These are phyloP conservation scores for Umbelopsis vinacea DNA, from an alignment of 192 early-diverging fungal species.

Conservation along the genomic window DNA sequence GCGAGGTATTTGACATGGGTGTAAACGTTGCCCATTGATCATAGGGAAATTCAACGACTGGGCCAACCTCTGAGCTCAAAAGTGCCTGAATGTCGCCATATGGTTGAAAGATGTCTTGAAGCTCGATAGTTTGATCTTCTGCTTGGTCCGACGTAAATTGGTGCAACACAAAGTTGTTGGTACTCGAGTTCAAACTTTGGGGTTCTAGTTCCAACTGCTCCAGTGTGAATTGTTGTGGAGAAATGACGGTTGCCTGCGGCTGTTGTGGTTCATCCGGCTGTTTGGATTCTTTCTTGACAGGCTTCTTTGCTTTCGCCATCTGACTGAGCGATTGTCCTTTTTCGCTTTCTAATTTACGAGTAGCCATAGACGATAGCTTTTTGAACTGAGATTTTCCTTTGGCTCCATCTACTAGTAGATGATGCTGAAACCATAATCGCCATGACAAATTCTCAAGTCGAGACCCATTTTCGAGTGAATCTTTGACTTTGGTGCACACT, in stretches of 20 bases:
- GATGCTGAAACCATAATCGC: conserved; percentile 83
- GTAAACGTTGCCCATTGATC: conserved; percentile 13
- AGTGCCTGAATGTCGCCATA: conserved; percentile 36
- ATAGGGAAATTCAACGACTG: conserved; percentile 9
- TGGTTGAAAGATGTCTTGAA: conserved; percentile 41
- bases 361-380: conserved; percentile 59
- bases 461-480: conserved; percentile 78
- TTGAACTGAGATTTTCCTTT: conserved; percentile 42
- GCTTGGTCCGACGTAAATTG: conserved; percentile 53
- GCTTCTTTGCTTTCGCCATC: conserved; percentile 13
- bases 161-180: conserved; percentile 40
- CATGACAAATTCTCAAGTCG: conserved; percentile 85
- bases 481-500: conserved; percentile 83
- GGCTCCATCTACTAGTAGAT: conserved; percentile 53
- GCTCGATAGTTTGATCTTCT: conserved; percentile 35
- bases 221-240: conserved; percentile 6
- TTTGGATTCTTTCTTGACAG: not conserved
- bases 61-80: conserved; percentile 24
- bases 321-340: conserved; percentile 22
- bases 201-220: not conserved
- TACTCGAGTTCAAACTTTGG: conserved; percentile 4
- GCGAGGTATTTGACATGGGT: conserved; percentile 9
- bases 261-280: conserved; percentile 3
- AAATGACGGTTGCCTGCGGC: not conserved
- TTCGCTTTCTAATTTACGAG: conserved; percentile 59